Evolutionary conservation across 192 early-diverging fungal species (phyloP), one percentile per base, ranked within the genome.

Genomic region (Funneliformis mosseae): DNA sequence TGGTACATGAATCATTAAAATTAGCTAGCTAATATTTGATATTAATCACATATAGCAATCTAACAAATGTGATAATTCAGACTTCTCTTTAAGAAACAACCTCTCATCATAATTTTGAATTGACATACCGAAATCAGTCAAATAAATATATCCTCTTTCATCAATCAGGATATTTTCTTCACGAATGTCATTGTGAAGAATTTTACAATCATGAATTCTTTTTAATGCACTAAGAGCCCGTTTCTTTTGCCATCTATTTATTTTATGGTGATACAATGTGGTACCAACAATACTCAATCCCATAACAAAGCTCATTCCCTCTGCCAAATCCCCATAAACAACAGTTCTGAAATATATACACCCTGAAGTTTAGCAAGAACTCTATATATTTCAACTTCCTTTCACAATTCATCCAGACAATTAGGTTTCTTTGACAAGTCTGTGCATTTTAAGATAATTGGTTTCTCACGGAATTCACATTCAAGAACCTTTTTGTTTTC

Each of bases 351-450:
- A 33, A 67, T 67, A 67, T 27, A 67, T 67, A 67, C 25, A 25
- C 23, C 25, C 7, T 67, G 64, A 67, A 67, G 64, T 67, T 67
- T 67, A 67, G 64, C 64, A 67, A 67, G 33, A 67, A 25, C 23
- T 67, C 16, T 67, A 67, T 67, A 67, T 11, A 27, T 33, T 67
- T 67, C 0, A 67, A 67, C 64, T 67, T 67, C 64, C 27, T 28
- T 67, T 23, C 27, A 6, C 11, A 67, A 67, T 28, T 67, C 64
- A 8, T 67, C 64, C 25, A 67, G 64, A 67, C 64, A 28, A 12
- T 67, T 27, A 25, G 50, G 16, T 21, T 55, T 55, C 4, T 55
- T 55, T 55, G 50, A 18, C 18, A 55, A 4, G 16, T 55, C 50
- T 18, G 16, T 55, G 14, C 33, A 33, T 33, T 33, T 33, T 33